Conservation (phyloP, 306 rosid genomes). For the Cucumis melo region DNA sequence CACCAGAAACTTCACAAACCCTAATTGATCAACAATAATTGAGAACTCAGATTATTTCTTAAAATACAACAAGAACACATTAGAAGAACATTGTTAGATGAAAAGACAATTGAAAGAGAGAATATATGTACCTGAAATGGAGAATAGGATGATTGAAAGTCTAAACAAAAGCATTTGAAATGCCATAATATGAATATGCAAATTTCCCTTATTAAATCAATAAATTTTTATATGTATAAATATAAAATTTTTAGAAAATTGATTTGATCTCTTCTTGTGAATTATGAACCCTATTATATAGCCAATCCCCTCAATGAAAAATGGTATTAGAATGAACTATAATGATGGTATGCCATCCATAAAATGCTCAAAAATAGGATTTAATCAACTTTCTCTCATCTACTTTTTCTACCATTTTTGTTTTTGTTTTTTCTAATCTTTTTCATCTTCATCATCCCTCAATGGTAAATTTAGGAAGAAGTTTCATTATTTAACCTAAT, state of each 20-base stretch:
- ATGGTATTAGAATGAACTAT: background rate
- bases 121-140: conserved; percentile 17
- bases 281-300: background rate
- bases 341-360: background rate
- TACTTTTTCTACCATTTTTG: background rate
- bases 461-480: too few relatives aligned
- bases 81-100: too few relatives aligned
- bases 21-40: too few relatives aligned
- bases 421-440: too few relatives aligned
- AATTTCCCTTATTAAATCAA: background rate
- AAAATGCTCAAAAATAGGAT: background rate
- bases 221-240: background rate
- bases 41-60: too few relatives aligned
- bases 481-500: too few relatives aligned
- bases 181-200: background rate
- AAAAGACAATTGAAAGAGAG: too few relatives aligned
- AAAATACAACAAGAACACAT: too few relatives aligned
- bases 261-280: background rate
- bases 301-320: background rate
- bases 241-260: too few relatives aligned
- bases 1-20: too few relatives aligned
- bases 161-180: conserved; percentile 9
- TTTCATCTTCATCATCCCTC: too few relatives aligned
- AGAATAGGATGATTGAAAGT: conserved; percentile 13
- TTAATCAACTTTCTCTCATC: background rate